Conservation (phyloP, 768 basidiomycete genomes). For the Bullera alba region DNA sequence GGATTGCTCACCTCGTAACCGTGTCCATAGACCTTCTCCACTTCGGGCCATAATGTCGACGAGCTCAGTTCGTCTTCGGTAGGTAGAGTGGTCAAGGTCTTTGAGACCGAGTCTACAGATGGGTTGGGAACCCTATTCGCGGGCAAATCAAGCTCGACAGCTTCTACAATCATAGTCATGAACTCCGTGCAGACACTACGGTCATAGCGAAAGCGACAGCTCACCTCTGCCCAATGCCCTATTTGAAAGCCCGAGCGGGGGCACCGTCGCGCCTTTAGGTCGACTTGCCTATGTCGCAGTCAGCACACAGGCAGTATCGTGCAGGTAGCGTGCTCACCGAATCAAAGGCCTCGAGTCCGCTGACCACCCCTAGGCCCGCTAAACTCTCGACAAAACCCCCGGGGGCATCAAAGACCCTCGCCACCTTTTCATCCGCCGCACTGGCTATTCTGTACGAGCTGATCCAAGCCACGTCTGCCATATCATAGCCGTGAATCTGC, state of each 20-base stretch:
- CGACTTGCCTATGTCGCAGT: slow-evolving; percentile 6
- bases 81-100: slow-evolving; percentile 48
- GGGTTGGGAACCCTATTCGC: slow-evolving; percentile 27
- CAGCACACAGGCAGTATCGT: neutral
- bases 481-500: slow-evolving; percentile 93
- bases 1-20: slow-evolving; percentile 73
- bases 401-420: slow-evolving; percentile 87
- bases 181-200: slow-evolving; percentile 6
- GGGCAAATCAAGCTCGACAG: slow-evolving; percentile 17
- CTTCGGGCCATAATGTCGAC: slow-evolving; percentile 89
- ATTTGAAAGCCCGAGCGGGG: slow-evolving; percentile 89
- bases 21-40: slow-evolving; percentile 94
- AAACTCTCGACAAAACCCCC: slow-evolving; percentile 64
- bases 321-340: neutral
- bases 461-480: slow-evolving; percentile 72
- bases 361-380: slow-evolving; percentile 51
- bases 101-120: slow-evolving; percentile 43
- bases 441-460: slow-evolving; percentile 72
- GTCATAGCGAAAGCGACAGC: slow-evolving; percentile 14
- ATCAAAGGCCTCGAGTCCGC: slow-evolving; percentile 45
- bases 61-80: slow-evolving; percentile 86
- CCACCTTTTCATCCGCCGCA: slow-evolving; percentile 93
- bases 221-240: slow-evolving; percentile 72
- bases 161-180: too few species aligned
- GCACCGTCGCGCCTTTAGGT: slow-evolving; percentile 67